A percentile compares a stretch with the other conserved stretches of the same genome.
Conservation (phyloP, 345 rosid species). For the Citrus cavaleriei region DNA sequence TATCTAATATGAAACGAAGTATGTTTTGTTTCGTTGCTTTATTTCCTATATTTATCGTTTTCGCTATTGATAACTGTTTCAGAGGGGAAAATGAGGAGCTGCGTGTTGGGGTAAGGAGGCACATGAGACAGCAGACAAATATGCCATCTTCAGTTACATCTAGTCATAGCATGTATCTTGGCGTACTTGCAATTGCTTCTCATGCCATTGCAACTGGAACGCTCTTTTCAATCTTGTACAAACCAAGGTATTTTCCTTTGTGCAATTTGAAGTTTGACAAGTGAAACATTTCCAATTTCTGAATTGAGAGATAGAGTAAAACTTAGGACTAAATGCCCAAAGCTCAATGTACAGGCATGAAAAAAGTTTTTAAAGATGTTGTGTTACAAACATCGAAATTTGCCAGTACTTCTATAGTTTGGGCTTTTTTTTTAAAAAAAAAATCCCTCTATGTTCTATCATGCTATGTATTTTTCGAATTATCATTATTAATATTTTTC, state of each 20-base stretch:
- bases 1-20: not conserved
- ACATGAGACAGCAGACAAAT: conserved; percentile 81
- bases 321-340: not conserved
- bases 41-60: not conserved
- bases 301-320: not conserved
- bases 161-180: conserved; percentile 98
- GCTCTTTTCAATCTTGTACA: conserved; percentile 93
- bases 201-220: conserved; percentile 92
- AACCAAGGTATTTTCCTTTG: conserved; percentile 70
- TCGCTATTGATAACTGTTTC: conserved; percentile 13
- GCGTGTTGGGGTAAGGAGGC: conserved; percentile 93
- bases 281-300: not conserved
- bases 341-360: not conserved
- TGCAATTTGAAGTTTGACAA: not conserved
- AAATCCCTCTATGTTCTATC: too few species aligned
- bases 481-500: not conserved
- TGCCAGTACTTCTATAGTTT: not conserved
- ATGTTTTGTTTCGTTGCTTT: not conserved
- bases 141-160: conserved; percentile 97
- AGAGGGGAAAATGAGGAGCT: conserved; percentile 96
- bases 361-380: not conserved
- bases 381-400: not conserved
- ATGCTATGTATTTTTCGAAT: not conserved
- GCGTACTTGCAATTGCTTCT: conserved; percentile 97
- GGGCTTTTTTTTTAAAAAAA: not conserved